Evolutionary conservation across 2,329 filamentous ascomycete species (phyloP).

Genomic region (Aaosphaeria arxii): DNA sequence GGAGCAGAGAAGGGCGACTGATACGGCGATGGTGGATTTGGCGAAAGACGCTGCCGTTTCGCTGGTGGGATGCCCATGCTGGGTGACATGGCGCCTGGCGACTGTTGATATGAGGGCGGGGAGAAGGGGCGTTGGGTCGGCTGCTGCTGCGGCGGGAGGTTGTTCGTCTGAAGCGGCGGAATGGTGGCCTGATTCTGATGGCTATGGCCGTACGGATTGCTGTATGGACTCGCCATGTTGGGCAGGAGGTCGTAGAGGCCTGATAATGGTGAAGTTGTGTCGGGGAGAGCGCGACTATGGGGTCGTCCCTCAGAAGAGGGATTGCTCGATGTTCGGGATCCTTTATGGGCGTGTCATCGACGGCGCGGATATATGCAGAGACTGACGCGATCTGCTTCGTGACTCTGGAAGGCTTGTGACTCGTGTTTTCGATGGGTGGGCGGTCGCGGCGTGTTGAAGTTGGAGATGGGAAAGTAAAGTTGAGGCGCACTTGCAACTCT

Average conservation of each 20-base stretch:
- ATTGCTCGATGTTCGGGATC: conserved; percentile 4
- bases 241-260: neutral
- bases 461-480: neutral
- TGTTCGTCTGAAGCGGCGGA: conserved; percentile 36
- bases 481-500: neutral
- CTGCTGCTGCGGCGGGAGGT: conserved; percentile 21
- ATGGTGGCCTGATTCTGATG: conserved; percentile 23
- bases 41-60: conserved; percentile 71
- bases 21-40: conserved; percentile 58
- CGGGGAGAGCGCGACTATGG: conserved; percentile 8
- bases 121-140: conserved; percentile 26
- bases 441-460: neutral
- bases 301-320: conserved; percentile 10
- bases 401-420: neutral
- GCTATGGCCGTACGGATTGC: conserved; percentile 21
- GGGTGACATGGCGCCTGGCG: conserved; percentile 51
- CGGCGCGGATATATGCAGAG: neutral
- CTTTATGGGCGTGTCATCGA: conserved; percentile 23
- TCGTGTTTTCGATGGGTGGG: neutral
- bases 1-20: conserved; percentile 28
- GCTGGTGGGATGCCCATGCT: conserved; percentile 54
- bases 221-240: conserved; percentile 26
- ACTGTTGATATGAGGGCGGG: conserved; percentile 45
- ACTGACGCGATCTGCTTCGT: neutral
- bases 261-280: neutral